phyloP scores from a whole-genome alignment of 164 flowering plant species.

The Malania oleifera region DNA sequence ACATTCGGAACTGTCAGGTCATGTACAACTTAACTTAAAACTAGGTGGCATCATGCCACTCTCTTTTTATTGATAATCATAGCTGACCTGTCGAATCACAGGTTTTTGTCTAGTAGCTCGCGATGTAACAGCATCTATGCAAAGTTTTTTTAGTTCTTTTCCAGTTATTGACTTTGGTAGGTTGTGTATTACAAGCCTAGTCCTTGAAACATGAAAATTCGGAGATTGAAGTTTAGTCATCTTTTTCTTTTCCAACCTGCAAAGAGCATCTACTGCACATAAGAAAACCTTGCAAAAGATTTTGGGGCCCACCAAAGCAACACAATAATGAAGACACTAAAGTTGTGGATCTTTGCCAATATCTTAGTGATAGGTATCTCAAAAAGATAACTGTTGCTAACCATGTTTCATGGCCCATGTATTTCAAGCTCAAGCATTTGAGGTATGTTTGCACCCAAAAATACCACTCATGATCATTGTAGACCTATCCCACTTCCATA shows the following conservation, averaged over 20 bases:
- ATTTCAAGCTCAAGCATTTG: too few relatives aligned
- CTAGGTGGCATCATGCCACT: neutral
- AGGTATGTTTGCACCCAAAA: too few relatives aligned
- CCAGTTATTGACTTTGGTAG: slow-evolving; percentile 81
- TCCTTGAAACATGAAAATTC: slow-evolving; percentile 83
- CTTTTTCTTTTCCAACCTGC: slow-evolving; percentile 71
- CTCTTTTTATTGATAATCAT: neutral
- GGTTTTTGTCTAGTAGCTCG: slow-evolving; percentile 91
- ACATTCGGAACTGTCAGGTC: neutral
- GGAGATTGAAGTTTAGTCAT: slow-evolving; percentile 72
- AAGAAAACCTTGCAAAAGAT: neutral
- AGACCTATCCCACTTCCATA: too few relatives aligned
- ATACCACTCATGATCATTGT: too few relatives aligned
- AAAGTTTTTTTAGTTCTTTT: slow-evolving; percentile 56
- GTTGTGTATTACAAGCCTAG: slow-evolving; percentile 81
- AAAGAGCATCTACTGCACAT: neutral
- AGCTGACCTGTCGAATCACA: slow-evolving; percentile 70
- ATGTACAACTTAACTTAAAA: neutral
- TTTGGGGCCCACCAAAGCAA: neutral
- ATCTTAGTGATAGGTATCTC: too few relatives aligned
- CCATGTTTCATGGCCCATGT: too few relatives aligned
- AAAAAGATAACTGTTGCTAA: too few relatives aligned
- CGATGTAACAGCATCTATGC: slow-evolving; percentile 70
- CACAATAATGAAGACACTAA: neutral
- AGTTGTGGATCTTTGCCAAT: too few relatives aligned